A percentile compares a stretch with the other conserved stretches of the same genome.
phyloP scores from a whole-genome alignment of 1,284 basidiomycete species.

The Amylostereum areolatum region DNA sequence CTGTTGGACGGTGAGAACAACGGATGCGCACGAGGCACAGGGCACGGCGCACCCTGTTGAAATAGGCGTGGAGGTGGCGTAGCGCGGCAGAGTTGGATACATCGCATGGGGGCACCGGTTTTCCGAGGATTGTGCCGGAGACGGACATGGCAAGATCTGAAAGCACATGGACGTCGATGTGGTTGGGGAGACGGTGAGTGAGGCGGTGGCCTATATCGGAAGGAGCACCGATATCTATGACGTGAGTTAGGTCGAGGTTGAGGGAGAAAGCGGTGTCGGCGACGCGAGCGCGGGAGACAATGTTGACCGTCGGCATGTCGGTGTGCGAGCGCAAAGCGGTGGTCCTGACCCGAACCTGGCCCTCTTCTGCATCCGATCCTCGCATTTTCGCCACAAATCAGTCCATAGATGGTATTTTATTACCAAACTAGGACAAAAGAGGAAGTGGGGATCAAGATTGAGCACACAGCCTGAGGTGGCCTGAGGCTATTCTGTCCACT shows the following conservation, averaged over 20 bases:
- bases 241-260: conserved; percentile 28
- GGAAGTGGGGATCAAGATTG: no score
- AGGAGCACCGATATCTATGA: conserved; percentile 31
- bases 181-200: conserved; percentile 36
- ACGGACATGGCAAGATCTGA: conserved; percentile 48
- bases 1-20: conserved; percentile 25
- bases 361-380: no score
- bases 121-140: conserved; percentile 44
- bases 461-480: no score
- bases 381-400: no score
- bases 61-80: conserved; percentile 41
- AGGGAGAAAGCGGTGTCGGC: conserved; percentile 24
- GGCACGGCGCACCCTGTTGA: conserved; percentile 38
- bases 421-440: no score
- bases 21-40: conserved; percentile 3
- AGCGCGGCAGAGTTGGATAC: conserved; percentile 46
- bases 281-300: conserved; percentile 26
- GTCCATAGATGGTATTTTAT: no score
- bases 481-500: neutral
- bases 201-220: conserved; percentile 24
- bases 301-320: conserved; percentile 33
- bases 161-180: conserved; percentile 44
- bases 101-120: conserved; percentile 28
- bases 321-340: conserved; percentile 5
- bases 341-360: conserved; percentile 1